Base-by-base conservation (phyloP, 1,284 basidiomycete genomes). In the Psilocybe mexicana region DNA sequence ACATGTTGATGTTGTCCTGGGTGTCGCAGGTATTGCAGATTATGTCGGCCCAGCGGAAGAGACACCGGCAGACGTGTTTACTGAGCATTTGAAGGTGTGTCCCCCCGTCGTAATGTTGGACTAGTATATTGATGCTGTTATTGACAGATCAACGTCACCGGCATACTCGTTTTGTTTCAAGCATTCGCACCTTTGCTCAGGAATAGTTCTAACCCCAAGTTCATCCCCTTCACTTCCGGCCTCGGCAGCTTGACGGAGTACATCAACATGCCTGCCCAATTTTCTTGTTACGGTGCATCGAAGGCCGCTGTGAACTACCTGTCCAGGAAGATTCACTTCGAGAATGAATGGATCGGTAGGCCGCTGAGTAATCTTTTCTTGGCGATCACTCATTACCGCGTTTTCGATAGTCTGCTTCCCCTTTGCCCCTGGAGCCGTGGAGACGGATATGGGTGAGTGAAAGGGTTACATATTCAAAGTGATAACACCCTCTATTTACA, bases 281-380 rank as follows among this genome's bases (percentile, higher is more conserved):
- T 48, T 18, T 36, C 38, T 6, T 25, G 30, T 26, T 63, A 63
- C 38, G 59, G 59, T 1, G 36, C 44, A 3, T 55, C 48, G 6
- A 63, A 63, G 46, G 60, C 49, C 24, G 60, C 58, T 8, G n/a
- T 61, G 2, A 61, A 63, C 47, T 61, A 56, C 25, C 23, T 61
- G n/a, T 33, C 60, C 3, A 54, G 62, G 6, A 61, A 54, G 52
- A 60, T 61, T 23, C 62, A 61, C 43, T 61, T 56, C 25, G 60
- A 63, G 43, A 63, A 63, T 26, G 62, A 63, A 10, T 61, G 58
- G 62, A 38, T 63, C 3, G 55, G 57, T 61, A 28, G 24, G 47
- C 48, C 11, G 4, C 36, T 28, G 2, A 6, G 3, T 12, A n/a
- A 6, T 40, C n/a, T 40, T 40, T 40, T 12, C n/a, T 40, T 11